Evolutionary conservation across 768 basidiomycete genomes (phyloP).

Genomic region (Suillus alpinus): DNA sequence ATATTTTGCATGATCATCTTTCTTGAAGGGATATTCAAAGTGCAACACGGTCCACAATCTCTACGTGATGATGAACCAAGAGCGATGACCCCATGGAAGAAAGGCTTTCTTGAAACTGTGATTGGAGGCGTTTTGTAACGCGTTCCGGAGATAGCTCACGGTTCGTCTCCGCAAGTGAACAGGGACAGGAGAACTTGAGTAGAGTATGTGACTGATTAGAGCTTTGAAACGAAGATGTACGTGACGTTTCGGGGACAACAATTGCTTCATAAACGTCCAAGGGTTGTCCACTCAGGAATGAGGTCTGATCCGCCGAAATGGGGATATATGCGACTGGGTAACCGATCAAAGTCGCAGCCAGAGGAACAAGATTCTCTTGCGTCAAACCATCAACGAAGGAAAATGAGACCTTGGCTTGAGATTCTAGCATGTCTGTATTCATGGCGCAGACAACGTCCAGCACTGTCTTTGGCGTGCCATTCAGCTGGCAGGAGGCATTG

Average conservation of each 20-base stretch:
- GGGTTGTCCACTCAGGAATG: conserved; percentile 43
- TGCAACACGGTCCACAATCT: conserved; percentile 46
- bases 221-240: background rate
- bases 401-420: conserved; percentile 18
- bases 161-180: conserved; percentile 12
- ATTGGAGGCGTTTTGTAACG: conserved; percentile 30
- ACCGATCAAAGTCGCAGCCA: conserved; percentile 59
- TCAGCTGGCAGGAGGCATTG: conserved; percentile 12
- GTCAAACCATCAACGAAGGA: conserved; percentile 28
- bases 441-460: conserved; percentile 13
- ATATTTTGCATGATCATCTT: conserved; percentile 1
- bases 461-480: conserved; percentile 11
- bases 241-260: conserved; percentile 1
- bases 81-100: conserved; percentile 17
- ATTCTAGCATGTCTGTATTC: conserved; percentile 4
- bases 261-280: conserved; percentile 49
- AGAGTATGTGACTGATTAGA: conserved; percentile 32
- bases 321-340: conserved; percentile 61
- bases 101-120: conserved; percentile 35
- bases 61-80: conserved; percentile 30
- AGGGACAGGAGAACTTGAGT: conserved; percentile 60
- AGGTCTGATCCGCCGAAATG: conserved; percentile 30
- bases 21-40: conserved; percentile 30
- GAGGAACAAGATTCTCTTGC: conserved; percentile 38
- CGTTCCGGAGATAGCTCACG: conserved; percentile 14